Conservation (phyloP, 768 basidiomycete genomes). For the Hericium rajendrae region DNA sequence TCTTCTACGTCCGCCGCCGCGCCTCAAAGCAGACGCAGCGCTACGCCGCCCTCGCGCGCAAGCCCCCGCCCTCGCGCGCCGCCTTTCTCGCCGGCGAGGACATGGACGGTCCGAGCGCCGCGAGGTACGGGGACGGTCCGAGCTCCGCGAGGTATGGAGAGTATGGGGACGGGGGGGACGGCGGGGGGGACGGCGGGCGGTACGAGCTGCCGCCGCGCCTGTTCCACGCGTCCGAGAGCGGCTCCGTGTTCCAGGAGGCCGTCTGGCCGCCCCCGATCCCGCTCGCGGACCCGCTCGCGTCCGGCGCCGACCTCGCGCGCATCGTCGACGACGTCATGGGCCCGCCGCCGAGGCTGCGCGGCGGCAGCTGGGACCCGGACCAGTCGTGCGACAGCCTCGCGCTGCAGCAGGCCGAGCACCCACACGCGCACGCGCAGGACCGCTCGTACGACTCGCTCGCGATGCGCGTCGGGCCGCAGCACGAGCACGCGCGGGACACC, state of each 20-base stretch:
- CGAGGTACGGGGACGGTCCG: neutral
- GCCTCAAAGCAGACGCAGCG: neutral
- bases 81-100: slow-evolving; percentile 9
- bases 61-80: slow-evolving; percentile 3
- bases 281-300: slow-evolving; percentile 8
- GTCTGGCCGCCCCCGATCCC: slow-evolving; percentile 11
- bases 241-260: slow-evolving; percentile 12
- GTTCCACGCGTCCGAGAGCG: slow-evolving; percentile 8
- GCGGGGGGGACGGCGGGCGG: neutral
- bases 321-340: slow-evolving; percentile 14
- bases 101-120: slow-evolving; percentile 5
- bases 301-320: slow-evolving; percentile 3
- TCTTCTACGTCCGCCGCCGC: slow-evolving; percentile 8
- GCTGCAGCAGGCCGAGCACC: no score
- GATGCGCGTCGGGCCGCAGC: neutral
- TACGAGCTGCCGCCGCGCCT: slow-evolving; percentile 4
- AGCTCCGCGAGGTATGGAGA: neutral
- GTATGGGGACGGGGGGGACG: neutral
- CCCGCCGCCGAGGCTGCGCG: neutral
- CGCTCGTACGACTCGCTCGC: neutral
- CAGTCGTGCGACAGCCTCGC: neutral
- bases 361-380: slow-evolving; percentile 1
- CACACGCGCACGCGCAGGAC: no score
- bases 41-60: slow-evolving; percentile 9
- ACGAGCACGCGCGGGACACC: neutral